phyloP scores from a whole-genome alignment of 192 early-diverging fungal species.

The Backusella westeae region DNA sequence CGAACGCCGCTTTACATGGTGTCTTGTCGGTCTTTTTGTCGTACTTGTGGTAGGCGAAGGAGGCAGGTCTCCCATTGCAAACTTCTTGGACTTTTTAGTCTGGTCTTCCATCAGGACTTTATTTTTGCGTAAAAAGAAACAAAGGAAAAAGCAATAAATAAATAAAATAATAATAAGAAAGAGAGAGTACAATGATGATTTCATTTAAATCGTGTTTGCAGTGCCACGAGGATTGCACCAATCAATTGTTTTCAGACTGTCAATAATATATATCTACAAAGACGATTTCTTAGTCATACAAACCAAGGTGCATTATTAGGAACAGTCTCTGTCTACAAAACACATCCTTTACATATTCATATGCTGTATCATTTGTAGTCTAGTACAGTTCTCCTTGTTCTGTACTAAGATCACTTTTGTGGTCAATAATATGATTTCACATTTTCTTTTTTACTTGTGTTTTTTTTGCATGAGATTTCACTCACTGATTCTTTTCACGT shows the following conservation, averaged over 20 bases:
- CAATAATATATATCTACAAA: background rate
- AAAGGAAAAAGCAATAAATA: background rate
- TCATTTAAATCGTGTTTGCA: conserved; percentile 6
- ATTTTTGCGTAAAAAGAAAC: background rate
- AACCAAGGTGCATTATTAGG: background rate
- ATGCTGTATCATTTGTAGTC: background rate
- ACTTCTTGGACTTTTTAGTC: conserved; percentile 14
- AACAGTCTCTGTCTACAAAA: background rate
- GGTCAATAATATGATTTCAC: background rate
- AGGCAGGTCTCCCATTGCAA: conserved; percentile 10
- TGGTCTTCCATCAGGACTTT: background rate
- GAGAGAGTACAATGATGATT: conserved; percentile 2
- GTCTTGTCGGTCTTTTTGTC: conserved; percentile 19
- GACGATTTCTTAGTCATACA: background rate
- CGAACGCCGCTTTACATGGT: conserved; percentile 34
- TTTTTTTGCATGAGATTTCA: background rate
- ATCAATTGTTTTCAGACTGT: background rate
- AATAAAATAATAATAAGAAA: background rate
- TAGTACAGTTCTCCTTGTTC: background rate
- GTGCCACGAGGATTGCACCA: background rate
- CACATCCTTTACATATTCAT: background rate
- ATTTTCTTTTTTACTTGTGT: background rate
- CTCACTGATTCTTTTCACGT: background rate
- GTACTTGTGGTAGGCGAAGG: conserved; percentile 14
- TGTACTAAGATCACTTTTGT: background rate